These are phyloP conservation scores for Penicillium waksmanii DNA, from an alignment of 495 filamentous ascomycete species.

Conservation along the genomic window DNA sequence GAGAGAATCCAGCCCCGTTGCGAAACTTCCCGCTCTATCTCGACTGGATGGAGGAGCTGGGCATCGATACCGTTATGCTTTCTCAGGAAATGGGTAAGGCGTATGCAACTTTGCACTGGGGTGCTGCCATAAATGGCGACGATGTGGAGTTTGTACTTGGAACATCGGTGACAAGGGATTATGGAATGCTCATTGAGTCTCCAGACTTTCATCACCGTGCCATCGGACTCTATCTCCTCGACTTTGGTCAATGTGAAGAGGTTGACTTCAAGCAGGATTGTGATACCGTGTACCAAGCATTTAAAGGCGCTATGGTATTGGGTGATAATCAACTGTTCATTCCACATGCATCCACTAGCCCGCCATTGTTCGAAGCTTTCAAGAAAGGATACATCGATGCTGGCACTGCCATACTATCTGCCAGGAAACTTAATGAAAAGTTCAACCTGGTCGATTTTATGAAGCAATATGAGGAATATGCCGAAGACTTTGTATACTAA, in stretches of 20 bases:
- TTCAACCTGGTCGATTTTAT: slow-evolving; percentile 20
- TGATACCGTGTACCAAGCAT: slow-evolving; percentile 20
- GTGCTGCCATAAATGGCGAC: slow-evolving; percentile 14
- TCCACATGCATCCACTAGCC: slow-evolving; percentile 10
- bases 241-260: slow-evolving; percentile 20
- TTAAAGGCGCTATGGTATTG: slow-evolving; percentile 20
- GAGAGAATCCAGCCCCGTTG: slow-evolving; percentile 1
- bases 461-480: slow-evolving; percentile 19
- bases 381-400: slow-evolving; percentile 15
- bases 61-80: slow-evolving; percentile 8
- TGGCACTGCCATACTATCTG: slow-evolving; percentile 10
- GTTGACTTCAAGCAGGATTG: slow-evolving; percentile 13
- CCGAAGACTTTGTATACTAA: slow-evolving; percentile 15
- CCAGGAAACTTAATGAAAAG: slow-evolving; percentile 1
- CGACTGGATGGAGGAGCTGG: slow-evolving; percentile 5
- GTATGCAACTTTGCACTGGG: slow-evolving; percentile 22
- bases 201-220: slow-evolving; percentile 16
- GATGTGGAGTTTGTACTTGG: slow-evolving; percentile 26
- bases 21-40: slow-evolving; percentile 20
- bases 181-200: not conserved
- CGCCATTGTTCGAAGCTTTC: slow-evolving; percentile 15
- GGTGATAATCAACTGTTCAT: slow-evolving; percentile 24
- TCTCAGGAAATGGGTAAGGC: slow-evolving; percentile 16
- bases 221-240: slow-evolving; percentile 12
- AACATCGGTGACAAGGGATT: not conserved